A percentile compares a stretch with the other conserved stretches of the same genome.
These are phyloP conservation scores for Aaosphaeria arxii DNA, from an alignment of 2,329 filamentous ascomycete species.

Conservation along the genomic window DNA sequence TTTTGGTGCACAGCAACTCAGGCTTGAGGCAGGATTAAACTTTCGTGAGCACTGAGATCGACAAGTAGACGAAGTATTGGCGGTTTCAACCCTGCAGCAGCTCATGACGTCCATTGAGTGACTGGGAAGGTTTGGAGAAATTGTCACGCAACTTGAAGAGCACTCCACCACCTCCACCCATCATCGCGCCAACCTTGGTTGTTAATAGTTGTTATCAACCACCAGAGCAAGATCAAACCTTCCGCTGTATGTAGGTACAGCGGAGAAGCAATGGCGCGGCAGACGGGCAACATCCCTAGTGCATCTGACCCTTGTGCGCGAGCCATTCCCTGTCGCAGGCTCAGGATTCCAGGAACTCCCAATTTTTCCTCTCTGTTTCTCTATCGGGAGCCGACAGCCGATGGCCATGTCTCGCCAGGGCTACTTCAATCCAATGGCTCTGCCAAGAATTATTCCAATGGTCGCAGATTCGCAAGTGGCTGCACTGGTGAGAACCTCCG, in stretches of 20 bases:
- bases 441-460: background rate
- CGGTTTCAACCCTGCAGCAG: conserved; percentile 1
- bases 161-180: too few species aligned
- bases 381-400: conserved; percentile 1
- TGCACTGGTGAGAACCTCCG: too few species aligned
- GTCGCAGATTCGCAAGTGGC: too few species aligned
- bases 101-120: background rate
- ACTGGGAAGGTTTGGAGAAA: too few species aligned
- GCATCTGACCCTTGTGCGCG: conserved; percentile 1
- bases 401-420: background rate
- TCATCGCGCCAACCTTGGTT: too few species aligned
- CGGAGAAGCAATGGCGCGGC: background rate
- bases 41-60: background rate
- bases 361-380: background rate
- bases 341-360: too few species aligned
- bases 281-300: conserved; percentile 3
- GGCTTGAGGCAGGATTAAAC: conserved; percentile 1
- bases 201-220: too few species aligned
- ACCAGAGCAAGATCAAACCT: too few species aligned
- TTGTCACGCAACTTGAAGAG: too few species aligned
- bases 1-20: background rate
- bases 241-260: too few species aligned
- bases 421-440: conserved; percentile 1
- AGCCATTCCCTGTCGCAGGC: background rate
- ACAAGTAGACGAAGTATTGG: background rate